Evolutionary conservation across 2,329 filamentous ascomycete genomes (phyloP).

Genomic region (Didymella glomerata): DNA sequence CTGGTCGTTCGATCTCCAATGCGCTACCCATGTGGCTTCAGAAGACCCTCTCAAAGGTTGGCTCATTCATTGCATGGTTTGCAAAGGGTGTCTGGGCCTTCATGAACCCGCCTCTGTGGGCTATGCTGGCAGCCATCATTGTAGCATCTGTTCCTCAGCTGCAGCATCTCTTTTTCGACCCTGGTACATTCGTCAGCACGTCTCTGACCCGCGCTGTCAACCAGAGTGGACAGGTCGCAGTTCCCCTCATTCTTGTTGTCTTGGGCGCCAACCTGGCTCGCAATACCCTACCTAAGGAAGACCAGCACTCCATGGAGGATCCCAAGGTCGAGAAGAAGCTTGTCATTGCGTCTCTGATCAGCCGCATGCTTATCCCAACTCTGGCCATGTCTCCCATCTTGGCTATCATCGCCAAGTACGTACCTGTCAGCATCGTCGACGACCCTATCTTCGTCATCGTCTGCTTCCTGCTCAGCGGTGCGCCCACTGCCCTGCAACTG

Average conservation of each 20-base stretch:
- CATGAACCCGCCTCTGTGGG: constrained; percentile 98
- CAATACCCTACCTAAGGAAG: constrained; percentile 79
- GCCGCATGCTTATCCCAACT: constrained; percentile 91
- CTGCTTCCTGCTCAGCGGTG: constrained; percentile 93
- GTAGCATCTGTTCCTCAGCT: constrained; percentile 87
- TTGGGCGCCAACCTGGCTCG: constrained; percentile 92
- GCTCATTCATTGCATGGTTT: constrained; percentile 59
- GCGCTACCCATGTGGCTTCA: constrained; percentile 64
- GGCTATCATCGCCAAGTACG: constrained; percentile 85
- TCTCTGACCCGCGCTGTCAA: constrained; percentile 87
- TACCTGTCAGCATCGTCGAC: constrained; percentile 91
- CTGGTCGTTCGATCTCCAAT: constrained; percentile 54
- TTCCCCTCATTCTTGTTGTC: constrained; percentile 94
- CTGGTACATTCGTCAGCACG: constrained; percentile 90
- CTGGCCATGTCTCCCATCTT: constrained; percentile 91
- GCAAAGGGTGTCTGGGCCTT: constrained; percentile 81
- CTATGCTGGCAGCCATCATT: constrained; percentile 90
- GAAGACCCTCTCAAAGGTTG: constrained; percentile 56
- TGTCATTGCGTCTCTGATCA: constrained; percentile 83
- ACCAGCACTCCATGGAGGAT: constrained; percentile 74
- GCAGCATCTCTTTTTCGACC: constrained; percentile 85
- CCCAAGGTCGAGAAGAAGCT: constrained; percentile 74
- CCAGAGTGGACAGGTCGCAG: constrained; percentile 88
- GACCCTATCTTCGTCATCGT: constrained; percentile 99
- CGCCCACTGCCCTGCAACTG: constrained; percentile 90